Percentiles rank a stretch among this genome's conserved stretches.
Evolutionary conservation across 202 grass and related monocot species (phyloP).

Genomic region (Schoenoplectus triqueter): DNA sequence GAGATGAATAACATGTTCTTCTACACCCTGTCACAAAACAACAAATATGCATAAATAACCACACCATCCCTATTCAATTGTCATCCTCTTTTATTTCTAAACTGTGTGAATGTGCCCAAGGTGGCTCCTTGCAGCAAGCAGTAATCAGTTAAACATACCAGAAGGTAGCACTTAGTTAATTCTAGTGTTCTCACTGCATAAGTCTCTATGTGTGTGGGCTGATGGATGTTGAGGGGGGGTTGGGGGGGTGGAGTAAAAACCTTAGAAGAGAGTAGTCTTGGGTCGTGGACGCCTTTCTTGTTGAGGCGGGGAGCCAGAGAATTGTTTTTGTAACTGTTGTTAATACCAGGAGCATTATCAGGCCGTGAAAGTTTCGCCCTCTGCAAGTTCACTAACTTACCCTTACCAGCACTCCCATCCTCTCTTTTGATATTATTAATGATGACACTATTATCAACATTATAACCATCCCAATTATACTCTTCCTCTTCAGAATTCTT

Average conservation of each 20-base stretch:
- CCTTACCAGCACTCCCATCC: slow-evolving; percentile 53
- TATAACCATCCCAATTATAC: slow-evolving; percentile 87
- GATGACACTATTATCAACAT: slow-evolving; percentile 26
- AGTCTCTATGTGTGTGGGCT: not conserved
- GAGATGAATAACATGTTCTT: slow-evolving; percentile 46
- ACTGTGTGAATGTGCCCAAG: not conserved
- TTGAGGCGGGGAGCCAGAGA: not conserved
- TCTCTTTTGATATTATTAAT: slow-evolving; percentile 50
- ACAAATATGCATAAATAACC: slow-evolving; percentile 35
- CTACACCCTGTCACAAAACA: slow-evolving; percentile 57
- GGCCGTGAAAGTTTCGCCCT: slow-evolving; percentile 49
- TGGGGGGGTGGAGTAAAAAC: slow-evolving; percentile 26
- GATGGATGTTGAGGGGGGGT: not conserved
- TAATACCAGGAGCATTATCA: slow-evolving; percentile 27
- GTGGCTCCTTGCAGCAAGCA: not conserved
- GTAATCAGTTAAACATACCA: slow-evolving; percentile 6
- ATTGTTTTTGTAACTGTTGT: slow-evolving; percentile 36
- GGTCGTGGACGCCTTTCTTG: slow-evolving; percentile 23
- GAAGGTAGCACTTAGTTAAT: slow-evolving; percentile 9
- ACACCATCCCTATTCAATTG: not conserved
- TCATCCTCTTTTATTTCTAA: not conserved
- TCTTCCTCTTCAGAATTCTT: slow-evolving; percentile 99
- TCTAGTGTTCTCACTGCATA: not conserved
- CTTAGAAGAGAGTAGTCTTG: slow-evolving; percentile 37
- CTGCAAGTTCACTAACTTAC: slow-evolving; percentile 53